phyloP scores from a whole-genome alignment of 2,329 filamentous ascomycete genomes.

The Hypomyces perniciosus region DNA sequence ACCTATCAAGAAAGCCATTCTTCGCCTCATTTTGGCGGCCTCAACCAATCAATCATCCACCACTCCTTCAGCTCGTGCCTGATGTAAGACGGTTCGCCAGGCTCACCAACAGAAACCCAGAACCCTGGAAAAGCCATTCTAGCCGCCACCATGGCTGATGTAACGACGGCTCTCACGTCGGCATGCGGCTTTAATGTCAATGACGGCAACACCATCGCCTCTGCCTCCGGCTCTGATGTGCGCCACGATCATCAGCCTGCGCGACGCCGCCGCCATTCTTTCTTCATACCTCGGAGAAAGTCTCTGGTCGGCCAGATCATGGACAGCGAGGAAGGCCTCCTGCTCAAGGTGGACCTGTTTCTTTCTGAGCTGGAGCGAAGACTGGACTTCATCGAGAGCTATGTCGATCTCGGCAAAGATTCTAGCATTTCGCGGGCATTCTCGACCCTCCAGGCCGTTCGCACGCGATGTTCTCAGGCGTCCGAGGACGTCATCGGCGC shows the following conservation, averaged over 20 bases:
- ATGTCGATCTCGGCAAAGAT: constrained; percentile 78
- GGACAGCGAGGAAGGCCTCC: constrained; percentile 55
- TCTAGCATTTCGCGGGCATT: constrained; percentile 79
- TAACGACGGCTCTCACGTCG: constrained; percentile 34
- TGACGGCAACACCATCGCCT: constrained; percentile 30
- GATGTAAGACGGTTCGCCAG: background rate
- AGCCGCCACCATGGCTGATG: constrained; percentile 29
- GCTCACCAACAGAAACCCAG: background rate
- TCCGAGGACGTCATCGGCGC: constrained; percentile 87
- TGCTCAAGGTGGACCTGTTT: constrained; percentile 69
- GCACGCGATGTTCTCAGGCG: constrained; percentile 80
- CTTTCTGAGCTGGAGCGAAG: constrained; percentile 80
- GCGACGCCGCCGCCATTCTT: constrained; percentile 50
- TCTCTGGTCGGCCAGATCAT: constrained; percentile 55
- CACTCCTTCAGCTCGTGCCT: background rate
- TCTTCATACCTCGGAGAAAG: constrained; percentile 50
- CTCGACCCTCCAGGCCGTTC: constrained; percentile 76
- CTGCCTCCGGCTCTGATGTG: constrained; percentile 36
- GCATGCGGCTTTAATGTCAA: constrained; percentile 29
- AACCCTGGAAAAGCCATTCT: background rate
- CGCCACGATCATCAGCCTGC: constrained; percentile 25
- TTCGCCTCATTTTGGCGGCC: background rate
- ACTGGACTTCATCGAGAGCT: constrained; percentile 81
- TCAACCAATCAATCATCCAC: background rate
- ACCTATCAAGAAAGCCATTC: background rate